Percentiles rank a stretch among this genome's conserved stretches.
Conservation (phyloP, 805 yeast genomes). For the Brettanomyces bruxellensis region DNA sequence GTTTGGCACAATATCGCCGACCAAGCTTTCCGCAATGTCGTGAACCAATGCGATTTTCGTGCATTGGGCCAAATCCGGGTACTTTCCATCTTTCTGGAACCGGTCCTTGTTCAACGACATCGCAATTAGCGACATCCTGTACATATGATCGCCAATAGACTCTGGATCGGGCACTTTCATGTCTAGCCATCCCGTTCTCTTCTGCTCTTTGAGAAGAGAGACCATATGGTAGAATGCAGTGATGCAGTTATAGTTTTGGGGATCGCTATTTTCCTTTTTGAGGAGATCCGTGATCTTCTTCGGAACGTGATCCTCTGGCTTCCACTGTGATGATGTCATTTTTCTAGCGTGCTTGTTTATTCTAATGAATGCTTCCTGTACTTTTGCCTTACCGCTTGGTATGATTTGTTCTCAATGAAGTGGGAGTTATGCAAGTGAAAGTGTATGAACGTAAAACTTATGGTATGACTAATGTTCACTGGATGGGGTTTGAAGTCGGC, state of each 20-base stretch:
- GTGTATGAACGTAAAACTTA: no score
- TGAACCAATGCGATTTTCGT: constrained; percentile 82
- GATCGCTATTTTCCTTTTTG: constrained; percentile 5
- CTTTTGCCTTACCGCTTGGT: no score
- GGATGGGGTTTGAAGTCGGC: no score
- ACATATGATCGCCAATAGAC: constrained; percentile 91
- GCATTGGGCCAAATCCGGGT: constrained; percentile 53
- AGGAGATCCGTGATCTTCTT: constrained; percentile 25
- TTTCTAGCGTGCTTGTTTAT: no score
- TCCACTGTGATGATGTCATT: constrained; percentile 28
- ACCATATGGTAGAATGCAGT: constrained; percentile 46
- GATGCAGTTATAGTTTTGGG: constrained; percentile 19
- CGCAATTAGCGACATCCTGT: constrained; percentile 79
- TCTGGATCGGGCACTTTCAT: constrained; percentile 49
- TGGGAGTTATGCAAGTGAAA: no score
- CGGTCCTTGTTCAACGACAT: constrained; percentile 45
- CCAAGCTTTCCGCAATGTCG: constrained; percentile 89
- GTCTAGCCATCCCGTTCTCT: constrained; percentile 93
- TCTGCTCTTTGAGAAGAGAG: constrained; percentile 63
- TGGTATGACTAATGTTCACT: no score
- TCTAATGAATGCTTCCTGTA: no score
- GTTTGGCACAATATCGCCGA: constrained; percentile 89
- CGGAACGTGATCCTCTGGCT: constrained; percentile 36
- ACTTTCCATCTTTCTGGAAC: constrained; percentile 7
- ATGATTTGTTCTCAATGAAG: no score